phyloP scores from a whole-genome alignment of 2,329 filamentous ascomycete genomes.

The Calonectria henricotiae region DNA sequence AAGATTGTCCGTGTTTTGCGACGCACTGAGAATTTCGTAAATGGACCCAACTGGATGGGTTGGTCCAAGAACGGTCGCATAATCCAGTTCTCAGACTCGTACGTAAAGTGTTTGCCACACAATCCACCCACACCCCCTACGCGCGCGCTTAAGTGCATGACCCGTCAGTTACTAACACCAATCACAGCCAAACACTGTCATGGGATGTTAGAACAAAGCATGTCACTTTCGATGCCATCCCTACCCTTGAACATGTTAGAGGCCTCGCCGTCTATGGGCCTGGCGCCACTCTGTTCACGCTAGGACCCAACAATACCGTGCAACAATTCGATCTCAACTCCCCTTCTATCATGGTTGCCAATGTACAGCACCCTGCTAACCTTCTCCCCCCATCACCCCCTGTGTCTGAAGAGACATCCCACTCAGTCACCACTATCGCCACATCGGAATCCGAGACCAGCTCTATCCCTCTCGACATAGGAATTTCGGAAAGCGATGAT shows the following conservation, averaged over 20 bases:
- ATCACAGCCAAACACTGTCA: constrained; percentile 84
- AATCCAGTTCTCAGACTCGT: constrained; percentile 93
- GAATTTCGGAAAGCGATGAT: constrained; percentile 82
- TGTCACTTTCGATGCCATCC: constrained; percentile 90
- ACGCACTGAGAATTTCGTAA: constrained; percentile 80
- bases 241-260: constrained; percentile 85
- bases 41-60: constrained; percentile 93
- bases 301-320: constrained; percentile 89
- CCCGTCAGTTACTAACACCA: constrained; percentile 56
- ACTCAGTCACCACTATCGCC: constrained; percentile 64
- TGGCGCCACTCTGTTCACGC: constrained; percentile 91
- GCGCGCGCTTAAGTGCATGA: constrained; percentile 65
- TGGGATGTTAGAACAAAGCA: constrained; percentile 99
- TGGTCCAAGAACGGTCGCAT: constrained; percentile 99
- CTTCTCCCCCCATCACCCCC: constrained; percentile 86
- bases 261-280: constrained; percentile 92
- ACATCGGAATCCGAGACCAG: constrained; percentile 71
- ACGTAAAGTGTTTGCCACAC: constrained; percentile 61
- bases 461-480: constrained; percentile 71
- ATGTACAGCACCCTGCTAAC: constrained; percentile 88
- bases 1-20: constrained; percentile 92
- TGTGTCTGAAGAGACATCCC: constrained; percentile 81
- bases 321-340: constrained; percentile 97
- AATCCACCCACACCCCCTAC: constrained; percentile 50
- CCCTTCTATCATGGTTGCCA: constrained; percentile 84